A percentile compares a stretch with the other conserved stretches of the same genome.
These are phyloP conservation scores for Fomes fomentarius DNA, from an alignment of 1,284 basidiomycete genomes.

Conservation along the genomic window DNA sequence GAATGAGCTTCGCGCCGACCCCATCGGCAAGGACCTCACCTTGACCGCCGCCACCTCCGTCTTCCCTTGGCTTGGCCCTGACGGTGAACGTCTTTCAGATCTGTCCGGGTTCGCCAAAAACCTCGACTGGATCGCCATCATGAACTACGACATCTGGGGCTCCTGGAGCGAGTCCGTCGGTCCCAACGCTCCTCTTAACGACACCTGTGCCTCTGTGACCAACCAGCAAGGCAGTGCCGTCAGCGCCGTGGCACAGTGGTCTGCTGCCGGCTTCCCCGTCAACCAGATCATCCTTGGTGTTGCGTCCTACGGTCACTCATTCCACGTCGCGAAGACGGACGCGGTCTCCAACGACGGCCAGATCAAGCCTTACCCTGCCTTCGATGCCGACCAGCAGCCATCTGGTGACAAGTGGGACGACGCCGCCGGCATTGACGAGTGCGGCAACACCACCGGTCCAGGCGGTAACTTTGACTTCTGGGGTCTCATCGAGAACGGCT, in stretches of 20 bases:
- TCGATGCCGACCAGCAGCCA: constrained; percentile 46
- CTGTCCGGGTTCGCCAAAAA: constrained; percentile 71
- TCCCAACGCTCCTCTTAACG: constrained; percentile 83
- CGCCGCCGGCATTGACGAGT: constrained; percentile 50
- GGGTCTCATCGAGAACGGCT: constrained; percentile 58
- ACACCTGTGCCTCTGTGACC: constrained; percentile 66
- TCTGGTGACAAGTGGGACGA: constrained; percentile 62
- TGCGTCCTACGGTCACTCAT: constrained; percentile 76
- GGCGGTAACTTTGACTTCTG: constrained; percentile 63
- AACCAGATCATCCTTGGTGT: constrained; percentile 83
- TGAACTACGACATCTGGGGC: constrained; percentile 89
- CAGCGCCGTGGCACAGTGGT: constrained; percentile 77
- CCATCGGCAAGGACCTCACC: constrained; percentile 60
- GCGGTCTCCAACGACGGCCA: constrained; percentile 41
- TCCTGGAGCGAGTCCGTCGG: constrained; percentile 49
- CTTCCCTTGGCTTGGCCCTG: constrained; percentile 64
- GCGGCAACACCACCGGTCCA: constrained; percentile 48
- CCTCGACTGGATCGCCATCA: constrained; percentile 83
- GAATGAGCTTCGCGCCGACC: constrained; percentile 65
- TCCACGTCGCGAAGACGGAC: constrained; percentile 42
- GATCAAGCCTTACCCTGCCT: constrained; percentile 50
- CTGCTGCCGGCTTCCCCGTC: constrained; percentile 75
- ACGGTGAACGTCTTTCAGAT: constrained; percentile 61
- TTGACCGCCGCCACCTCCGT: constrained; percentile 77
- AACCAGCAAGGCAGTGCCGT: constrained; percentile 77